phyloP scores from a whole-genome alignment of 2,329 filamentous ascomycete genomes.

The Monilinia fructicola region DNA sequence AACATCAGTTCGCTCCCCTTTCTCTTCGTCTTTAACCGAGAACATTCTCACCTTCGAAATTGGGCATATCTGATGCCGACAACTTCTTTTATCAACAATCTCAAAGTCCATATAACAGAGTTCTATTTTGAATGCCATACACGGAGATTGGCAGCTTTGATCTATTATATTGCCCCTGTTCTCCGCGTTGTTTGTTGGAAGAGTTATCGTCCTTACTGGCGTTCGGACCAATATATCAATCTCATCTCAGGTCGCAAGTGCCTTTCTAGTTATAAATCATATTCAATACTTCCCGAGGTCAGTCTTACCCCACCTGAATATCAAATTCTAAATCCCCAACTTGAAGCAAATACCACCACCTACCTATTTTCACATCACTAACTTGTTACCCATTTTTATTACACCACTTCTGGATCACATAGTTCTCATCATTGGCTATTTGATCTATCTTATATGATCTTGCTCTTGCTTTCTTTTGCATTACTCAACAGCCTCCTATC shows the following conservation, averaged over 20 bases:
- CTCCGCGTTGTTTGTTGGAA: neutral
- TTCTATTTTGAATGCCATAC: neutral
- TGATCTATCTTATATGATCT: no score
- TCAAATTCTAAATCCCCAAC: neutral
- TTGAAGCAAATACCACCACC: neutral
- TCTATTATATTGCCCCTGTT: neutral
- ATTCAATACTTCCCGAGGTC: constrained; percentile 13
- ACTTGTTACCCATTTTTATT: neutral
- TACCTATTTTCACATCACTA: neutral
- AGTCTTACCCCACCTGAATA: neutral
- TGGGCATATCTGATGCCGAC: neutral
- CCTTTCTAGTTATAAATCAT: neutral
- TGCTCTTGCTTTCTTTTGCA: neutral
- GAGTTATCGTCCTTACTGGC: neutral
- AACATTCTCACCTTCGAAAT: constrained; percentile 3
- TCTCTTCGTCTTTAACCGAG: constrained; percentile 1
- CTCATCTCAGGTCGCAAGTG: constrained; percentile 1
- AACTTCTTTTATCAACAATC: neutral
- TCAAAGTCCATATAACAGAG: neutral
- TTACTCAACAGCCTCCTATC: neutral
- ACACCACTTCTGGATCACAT: neutral
- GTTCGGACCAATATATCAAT: neutral
- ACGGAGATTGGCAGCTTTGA: neutral
- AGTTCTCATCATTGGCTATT: neutral
- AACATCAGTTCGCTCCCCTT: neutral